phyloP scores from a whole-genome alignment of 2,329 filamentous ascomycete genomes.

The Neonectria hederae region DNA sequence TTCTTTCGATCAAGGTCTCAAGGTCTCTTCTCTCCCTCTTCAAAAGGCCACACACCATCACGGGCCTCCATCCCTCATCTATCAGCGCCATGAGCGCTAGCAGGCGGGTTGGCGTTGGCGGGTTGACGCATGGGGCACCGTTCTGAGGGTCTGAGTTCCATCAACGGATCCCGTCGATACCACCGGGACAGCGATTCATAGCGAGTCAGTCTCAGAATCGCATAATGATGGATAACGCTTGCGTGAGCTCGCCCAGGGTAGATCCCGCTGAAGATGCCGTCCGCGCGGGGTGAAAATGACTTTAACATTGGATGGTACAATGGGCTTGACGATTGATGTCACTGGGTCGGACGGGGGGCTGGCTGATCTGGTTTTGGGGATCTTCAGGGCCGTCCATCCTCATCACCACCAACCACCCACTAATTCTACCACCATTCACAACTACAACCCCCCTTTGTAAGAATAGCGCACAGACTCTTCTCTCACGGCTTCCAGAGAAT shows the following conservation, averaged over 20 bases:
- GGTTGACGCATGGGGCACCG: conserved; percentile 41
- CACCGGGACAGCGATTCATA: not conserved
- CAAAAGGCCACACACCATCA: not conserved
- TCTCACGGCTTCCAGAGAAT: not conserved
- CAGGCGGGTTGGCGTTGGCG: conserved; percentile 34
- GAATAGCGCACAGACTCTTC: too few relatives aligned
- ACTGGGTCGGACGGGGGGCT: not conserved
- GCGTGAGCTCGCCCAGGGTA: not conserved
- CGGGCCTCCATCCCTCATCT: not conserved
- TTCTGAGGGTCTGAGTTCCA: not conserved
- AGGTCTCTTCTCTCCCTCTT: not conserved
- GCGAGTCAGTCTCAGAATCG: not conserved
- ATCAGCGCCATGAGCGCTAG: conserved; percentile 11
- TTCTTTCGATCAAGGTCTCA: not conserved
- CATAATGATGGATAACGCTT: not conserved
- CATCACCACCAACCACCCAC: too few relatives aligned
- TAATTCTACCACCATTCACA: not conserved
- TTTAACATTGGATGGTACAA: not conserved
- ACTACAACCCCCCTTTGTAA: not conserved
- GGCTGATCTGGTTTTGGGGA: not conserved
- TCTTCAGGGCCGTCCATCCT: not conserved
- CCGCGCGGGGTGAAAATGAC: not conserved
- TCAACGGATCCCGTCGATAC: not conserved
- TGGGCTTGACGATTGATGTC: not conserved
- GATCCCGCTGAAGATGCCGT: not conserved